Conservation (phyloP, 2,329 filamentous ascomycete species). For the Calonectria ilicicola region DNA sequence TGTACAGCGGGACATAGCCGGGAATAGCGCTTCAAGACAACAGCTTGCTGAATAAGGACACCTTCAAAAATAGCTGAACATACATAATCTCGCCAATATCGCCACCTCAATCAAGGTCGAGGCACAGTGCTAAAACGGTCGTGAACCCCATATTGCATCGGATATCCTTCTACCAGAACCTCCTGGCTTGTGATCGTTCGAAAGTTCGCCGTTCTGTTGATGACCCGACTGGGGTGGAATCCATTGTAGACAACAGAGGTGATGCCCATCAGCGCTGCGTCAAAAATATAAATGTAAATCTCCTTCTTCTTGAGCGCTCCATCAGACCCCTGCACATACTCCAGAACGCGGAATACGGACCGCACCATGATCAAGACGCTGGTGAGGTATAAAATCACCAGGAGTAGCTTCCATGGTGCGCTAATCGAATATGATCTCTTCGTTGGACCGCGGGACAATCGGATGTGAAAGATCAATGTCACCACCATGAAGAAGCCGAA, state of each 20-base stretch:
- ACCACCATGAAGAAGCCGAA: not conserved
- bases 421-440: not conserved
- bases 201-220: not conserved
- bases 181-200: not conserved
- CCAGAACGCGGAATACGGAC: not conserved
- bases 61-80: no score
- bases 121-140: not conserved
- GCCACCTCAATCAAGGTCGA: not conserved
- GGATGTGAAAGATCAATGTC: not conserved
- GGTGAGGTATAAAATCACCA: not conserved
- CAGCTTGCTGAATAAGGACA: no score
- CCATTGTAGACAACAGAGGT: not conserved
- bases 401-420: not conserved
- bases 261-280: not conserved
- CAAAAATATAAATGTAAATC: not conserved
- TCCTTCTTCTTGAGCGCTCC: not conserved
- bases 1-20: not conserved
- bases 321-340: not conserved
- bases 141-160: not conserved
- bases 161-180: not conserved
- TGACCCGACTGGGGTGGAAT: not conserved
- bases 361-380: not conserved
- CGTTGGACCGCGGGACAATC: not conserved
- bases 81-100: not conserved
- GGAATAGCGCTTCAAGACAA: not conserved